Conservation (phyloP, 139 green algal genomes). For the Gonium pectorale region DNA sequence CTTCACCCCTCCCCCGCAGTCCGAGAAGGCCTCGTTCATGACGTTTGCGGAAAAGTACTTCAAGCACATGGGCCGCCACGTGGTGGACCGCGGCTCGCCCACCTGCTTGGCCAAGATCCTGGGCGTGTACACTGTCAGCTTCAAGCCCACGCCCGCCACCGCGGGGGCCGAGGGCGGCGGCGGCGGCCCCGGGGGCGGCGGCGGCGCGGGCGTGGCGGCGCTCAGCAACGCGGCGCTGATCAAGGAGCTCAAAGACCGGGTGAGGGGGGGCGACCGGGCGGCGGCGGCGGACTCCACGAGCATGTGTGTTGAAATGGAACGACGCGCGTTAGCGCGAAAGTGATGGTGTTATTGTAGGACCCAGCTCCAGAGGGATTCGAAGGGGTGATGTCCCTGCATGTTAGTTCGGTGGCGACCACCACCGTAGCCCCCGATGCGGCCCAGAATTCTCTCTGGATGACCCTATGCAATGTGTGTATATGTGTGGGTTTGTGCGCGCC, state of each 20-base stretch:
- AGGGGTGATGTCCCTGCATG: too few species aligned
- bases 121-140: conserved; percentile 79
- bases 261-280: not conserved
- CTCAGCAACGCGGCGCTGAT: conserved; percentile 31
- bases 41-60: conserved; percentile 92
- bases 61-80: conserved; percentile 72
- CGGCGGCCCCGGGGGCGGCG: conserved; percentile 25
- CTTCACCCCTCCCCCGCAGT: conserved; percentile 9
- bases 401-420: too few species aligned
- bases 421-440: too few species aligned
- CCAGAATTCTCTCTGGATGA: too few species aligned
- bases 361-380: too few species aligned
- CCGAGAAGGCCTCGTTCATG: conserved; percentile 81
- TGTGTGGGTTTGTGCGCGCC: too few species aligned
- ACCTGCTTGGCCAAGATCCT: conserved; percentile 95
- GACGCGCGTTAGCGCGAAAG: too few species aligned
- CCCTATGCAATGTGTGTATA: too few species aligned
- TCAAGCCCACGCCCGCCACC: conserved; percentile 41
- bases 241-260: conserved; percentile 44
- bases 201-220: conserved; percentile 7
- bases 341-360: too few species aligned
- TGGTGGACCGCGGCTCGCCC: conserved; percentile 43
- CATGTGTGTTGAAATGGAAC: too few species aligned
- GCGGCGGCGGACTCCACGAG: too few species aligned
- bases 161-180: conserved; percentile 16